Conservation (phyloP, 768 basidiomycete species). For the Podaxis sp. region DNA sequence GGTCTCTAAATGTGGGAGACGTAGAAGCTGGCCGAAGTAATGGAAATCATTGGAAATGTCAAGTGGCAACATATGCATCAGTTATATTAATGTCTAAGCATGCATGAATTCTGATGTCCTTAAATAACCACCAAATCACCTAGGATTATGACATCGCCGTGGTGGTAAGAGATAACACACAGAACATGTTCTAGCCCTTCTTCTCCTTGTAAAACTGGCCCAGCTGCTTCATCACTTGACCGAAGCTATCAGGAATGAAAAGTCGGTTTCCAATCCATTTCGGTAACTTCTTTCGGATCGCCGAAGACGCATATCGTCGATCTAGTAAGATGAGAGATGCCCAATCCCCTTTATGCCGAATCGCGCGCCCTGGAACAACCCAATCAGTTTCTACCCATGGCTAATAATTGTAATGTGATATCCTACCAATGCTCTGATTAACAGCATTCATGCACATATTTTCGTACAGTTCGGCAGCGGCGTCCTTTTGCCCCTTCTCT, state of each 20-base stretch:
- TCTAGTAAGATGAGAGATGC: conserved; percentile 89
- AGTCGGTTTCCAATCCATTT: conserved; percentile 80
- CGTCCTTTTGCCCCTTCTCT: conserved; percentile 51
- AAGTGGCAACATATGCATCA: background rate
- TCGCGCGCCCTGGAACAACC: conserved; percentile 72
- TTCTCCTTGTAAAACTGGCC: conserved; percentile 69
- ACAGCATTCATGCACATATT: conserved; percentile 93
- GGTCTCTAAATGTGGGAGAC: background rate
- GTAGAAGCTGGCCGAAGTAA: too few species aligned
- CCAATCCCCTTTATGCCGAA: conserved; percentile 90
- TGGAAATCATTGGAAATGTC: background rate
- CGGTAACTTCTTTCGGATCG: conserved; percentile 81
- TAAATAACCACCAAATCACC: background rate
- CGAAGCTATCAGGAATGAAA: conserved; percentile 62
- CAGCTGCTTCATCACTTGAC: conserved; percentile 66
- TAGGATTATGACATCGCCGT: background rate
- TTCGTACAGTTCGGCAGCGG: conserved; percentile 83
- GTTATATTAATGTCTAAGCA: background rate
- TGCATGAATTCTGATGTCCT: background rate
- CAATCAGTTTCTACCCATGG: background rate
- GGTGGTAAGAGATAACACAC: background rate
- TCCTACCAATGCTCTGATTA: conserved; percentile 93
- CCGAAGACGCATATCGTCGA: conserved; percentile 66
- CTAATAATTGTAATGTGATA: background rate
- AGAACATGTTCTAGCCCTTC: conserved; percentile 21